Base-by-base conservation (phyloP, 345 rosid species). In the Firmiana major region DNA sequence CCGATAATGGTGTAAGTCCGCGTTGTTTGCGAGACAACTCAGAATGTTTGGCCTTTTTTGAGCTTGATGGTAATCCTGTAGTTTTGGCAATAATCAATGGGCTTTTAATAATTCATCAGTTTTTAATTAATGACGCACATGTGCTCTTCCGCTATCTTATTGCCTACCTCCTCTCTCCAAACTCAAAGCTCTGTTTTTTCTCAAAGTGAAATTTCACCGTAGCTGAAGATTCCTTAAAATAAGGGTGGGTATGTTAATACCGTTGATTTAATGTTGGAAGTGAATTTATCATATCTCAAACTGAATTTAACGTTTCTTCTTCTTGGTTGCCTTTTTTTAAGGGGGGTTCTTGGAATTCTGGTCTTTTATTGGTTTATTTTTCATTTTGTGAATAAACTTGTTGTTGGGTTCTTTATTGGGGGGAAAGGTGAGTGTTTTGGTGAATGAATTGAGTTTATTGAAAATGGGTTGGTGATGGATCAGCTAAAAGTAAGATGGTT, bases 191-290 rank as follows among this genome's bases (percentile, higher is more conserved):
- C 74, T 54, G 72, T 21, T 54, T 49, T 60, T 40, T n/a, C 55
- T n/a, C 55, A 10, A 26, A 58, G 7, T 63, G 53, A 46, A 63
- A 10, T 46, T 13, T 22, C 24, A 45, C 3, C 75, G 24, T 22
- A 43, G 22, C 74, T 43, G 42, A 55, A 63, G 82, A 81, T 72
- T 81, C 67, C 82, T 76, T 75, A 46, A 40, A 57, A 19, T 48
- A 81, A 71, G 76, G 34, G 74, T 62, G 60, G 77, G 79, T 57
- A 24, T 70, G n/a, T 24, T 46, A 13, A 16, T 53, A 34, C 28
- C 60, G 26, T 21, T 79, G 36, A 48, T 75, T 74, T 15, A 46
- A 73, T 57, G 71, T 63, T 75, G 36, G 21, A 51, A 42, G 34
- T 73, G 71, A 73, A 58, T 31, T 74, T 60, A 9, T 69, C 34